Evolutionary conservation across 2,329 filamentous ascomycete genomes (phyloP), one percentile per base, ranked within the genome.

Genomic region (Cadophora malorum): DNA sequence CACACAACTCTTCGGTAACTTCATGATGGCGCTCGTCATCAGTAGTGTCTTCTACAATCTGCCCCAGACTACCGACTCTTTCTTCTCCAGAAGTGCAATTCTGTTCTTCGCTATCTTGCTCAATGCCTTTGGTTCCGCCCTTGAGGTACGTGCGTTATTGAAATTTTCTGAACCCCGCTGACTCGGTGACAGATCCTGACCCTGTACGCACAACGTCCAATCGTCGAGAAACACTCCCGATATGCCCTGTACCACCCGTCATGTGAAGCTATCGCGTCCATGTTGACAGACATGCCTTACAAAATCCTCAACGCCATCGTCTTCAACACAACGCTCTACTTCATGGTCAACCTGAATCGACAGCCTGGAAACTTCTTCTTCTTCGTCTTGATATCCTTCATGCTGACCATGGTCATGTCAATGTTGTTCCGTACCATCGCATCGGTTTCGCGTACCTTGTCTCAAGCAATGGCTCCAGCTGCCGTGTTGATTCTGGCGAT

Each of bases 231-330:
- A 78, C 95, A 97, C 74, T 82, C 86, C 65, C 88, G 91, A 69
- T 97, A 97, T 77, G 94, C 94, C 23, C 84, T 97, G 16, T 97
- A 97, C 74, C 94, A 97, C 75, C 93, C 95, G 0, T 94, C 91
- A 14, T 91, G 94, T 10, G 94, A 97, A 83, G 93, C 94, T n/a
- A 85, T 95, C 60, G 88, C 94, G 0, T 96, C 92, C 10, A 96
- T 97, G 90, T 80, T 97, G 35, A 91, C 88, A 70, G 94, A 97
- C 74, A 81, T 97, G 80, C 94, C 94, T 0, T 93, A 93, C 79
- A 97, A 95, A 79, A 80, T 97, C 12, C 38, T 66, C 21, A 74
- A 70, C 19, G 67, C 69, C 4, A 85, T 97, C 71, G 81, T 86
- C 8, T 97, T 96, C 84, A 97, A 97, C 77, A 61, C 93, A 55